Evolutionary conservation across 192 early-diverging fungal species (phyloP).

Genomic region (Anaeromyces robustus): DNA sequence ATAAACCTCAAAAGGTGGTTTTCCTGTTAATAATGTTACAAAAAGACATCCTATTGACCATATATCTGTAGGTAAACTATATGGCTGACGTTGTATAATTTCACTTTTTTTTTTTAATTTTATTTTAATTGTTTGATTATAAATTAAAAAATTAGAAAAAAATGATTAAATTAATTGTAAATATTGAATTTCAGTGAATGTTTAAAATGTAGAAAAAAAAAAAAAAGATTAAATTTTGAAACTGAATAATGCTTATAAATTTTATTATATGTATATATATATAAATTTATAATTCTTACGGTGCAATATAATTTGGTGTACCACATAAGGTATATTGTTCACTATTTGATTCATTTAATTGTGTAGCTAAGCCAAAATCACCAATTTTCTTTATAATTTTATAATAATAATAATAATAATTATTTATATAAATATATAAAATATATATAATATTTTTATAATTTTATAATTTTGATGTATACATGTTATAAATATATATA

Average conservation of each 20-base stretch:
- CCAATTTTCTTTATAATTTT: slow-evolving; percentile 28
- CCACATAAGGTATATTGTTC: slow-evolving; percentile 67
- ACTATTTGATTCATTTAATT: slow-evolving; percentile 16
- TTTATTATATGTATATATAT: too few species aligned
- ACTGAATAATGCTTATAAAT: too few species aligned
- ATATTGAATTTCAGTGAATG: too few species aligned
- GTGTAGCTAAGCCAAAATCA: slow-evolving; percentile 63
- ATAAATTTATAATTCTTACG: slow-evolving; percentile 13
- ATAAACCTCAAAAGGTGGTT: slow-evolving; percentile 47
- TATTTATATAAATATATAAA: not conserved
- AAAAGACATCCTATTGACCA: slow-evolving; percentile 68
- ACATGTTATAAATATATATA: too few species aligned
- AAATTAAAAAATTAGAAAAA: too few species aligned
- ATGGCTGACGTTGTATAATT: slow-evolving; percentile 50
- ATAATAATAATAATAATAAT: not conserved
- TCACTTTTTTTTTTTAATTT: slow-evolving; percentile 32
- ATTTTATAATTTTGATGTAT: too few species aligned
- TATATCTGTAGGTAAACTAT: slow-evolving; percentile 53
- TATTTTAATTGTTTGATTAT: too few species aligned
- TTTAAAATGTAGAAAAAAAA: too few species aligned
- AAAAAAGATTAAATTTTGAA: too few species aligned
- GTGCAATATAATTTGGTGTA: slow-evolving; percentile 64
- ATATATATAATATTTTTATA: too few species aligned
- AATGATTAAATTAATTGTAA: too few species aligned
- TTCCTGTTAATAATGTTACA: slow-evolving; percentile 53